phyloP scores from a whole-genome alignment of 2,329 filamentous ascomycete genomes.

The Alternaria burnsii region DNA sequence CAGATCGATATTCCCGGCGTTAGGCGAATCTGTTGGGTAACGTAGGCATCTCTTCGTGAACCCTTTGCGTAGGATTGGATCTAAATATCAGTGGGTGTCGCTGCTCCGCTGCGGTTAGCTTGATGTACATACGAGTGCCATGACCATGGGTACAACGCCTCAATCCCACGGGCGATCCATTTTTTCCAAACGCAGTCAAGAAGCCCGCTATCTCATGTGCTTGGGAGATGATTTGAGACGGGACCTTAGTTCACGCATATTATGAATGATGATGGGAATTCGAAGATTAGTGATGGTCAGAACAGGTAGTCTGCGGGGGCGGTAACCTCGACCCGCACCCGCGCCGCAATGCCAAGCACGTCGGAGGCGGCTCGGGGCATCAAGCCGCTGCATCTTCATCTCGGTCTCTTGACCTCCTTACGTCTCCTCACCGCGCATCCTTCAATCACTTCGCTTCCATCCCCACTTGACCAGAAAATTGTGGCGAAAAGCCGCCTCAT shows the following conservation, averaged over 20 bases:
- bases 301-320: neutral
- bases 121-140: neutral
- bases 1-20: neutral
- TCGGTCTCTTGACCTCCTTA: neutral
- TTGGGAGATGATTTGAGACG: neutral
- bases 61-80: neutral
- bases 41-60: neutral
- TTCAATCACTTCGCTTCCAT: neutral
- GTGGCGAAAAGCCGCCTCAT: neutral
- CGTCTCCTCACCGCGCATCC: neutral
- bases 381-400: neutral
- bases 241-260: neutral
- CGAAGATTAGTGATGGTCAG: neutral
- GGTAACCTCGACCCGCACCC: neutral
- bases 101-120: neutral
- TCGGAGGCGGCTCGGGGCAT: neutral
- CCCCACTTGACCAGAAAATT: neutral
- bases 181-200: neutral
- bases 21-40: neutral
- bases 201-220: too few species aligned
- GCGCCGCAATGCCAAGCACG: neutral
- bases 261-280: neutral
- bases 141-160: neutral
- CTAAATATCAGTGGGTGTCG: neutral
- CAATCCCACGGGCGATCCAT: neutral